These are phyloP conservation scores for Cyberlindnera sargentensis DNA, from an alignment of 805 yeast species.

Conservation along the genomic window DNA sequence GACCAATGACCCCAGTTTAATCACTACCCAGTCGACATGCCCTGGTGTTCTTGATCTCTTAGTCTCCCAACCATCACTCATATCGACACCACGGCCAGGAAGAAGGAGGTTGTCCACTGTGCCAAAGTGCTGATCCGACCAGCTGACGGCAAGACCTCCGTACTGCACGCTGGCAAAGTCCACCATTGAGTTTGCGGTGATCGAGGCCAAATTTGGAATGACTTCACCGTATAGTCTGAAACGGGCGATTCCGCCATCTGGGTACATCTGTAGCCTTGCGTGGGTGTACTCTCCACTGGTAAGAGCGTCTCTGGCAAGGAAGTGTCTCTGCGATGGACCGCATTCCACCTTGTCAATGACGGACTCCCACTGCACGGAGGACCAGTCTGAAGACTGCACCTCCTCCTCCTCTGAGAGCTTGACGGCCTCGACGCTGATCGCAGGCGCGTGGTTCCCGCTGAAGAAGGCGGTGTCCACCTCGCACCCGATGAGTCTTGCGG, in stretches of 20 bases:
- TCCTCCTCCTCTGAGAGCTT: conserved; percentile 24
- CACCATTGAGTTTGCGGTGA: conserved; percentile 25
- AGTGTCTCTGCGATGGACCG: conserved; percentile 85
- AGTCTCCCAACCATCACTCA: conserved; percentile 99
- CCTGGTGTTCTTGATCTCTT: conserved; percentile 76
- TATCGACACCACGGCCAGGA: conserved; percentile 93
- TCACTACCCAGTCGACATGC: conserved; percentile 88
- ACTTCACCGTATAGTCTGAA: conserved; percentile 86
- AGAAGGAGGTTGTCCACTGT: conserved; percentile 81
- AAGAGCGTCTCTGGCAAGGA: conserved; percentile 53
- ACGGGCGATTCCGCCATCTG: conserved; percentile 97
- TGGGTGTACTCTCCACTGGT: conserved; percentile 69
- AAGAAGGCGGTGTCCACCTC: conserved; percentile 93
- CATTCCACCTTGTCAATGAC: conserved; percentile 70
- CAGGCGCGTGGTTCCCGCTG: conserved; percentile 94
- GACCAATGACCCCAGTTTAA: conserved; percentile 66
- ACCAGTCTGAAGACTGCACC: conserved; percentile 15
- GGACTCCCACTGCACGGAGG: conserved; percentile 48
- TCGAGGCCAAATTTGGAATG: conserved; percentile 53
- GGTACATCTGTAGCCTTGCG: conserved; percentile 83
- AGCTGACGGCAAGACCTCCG: conserved; percentile 83
- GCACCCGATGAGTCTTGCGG: conserved; percentile 72
- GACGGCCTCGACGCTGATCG: conserved; percentile 74
- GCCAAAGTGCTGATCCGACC: conserved; percentile 92
- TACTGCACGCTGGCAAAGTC: conserved; percentile 78